phyloP scores from a whole-genome alignment of 805 yeast genomes.

The Starmerella bombi region DNA sequence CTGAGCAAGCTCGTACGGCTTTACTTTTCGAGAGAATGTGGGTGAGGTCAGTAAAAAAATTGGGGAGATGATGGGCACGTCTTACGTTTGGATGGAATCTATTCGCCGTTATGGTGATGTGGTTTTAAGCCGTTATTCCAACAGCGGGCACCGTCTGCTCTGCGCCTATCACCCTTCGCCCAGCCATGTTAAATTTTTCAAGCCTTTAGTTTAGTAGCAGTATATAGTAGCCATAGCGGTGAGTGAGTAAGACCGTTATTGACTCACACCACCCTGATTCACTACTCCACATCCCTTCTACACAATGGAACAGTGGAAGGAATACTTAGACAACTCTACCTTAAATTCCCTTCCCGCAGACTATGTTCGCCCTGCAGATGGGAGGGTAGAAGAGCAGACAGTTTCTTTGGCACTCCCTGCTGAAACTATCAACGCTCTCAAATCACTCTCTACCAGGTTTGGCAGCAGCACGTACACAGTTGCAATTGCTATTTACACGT shows the following conservation, averaged over 20 bases:
- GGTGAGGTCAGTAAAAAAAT: not conserved
- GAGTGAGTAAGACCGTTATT: no score
- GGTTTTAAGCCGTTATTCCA: not conserved
- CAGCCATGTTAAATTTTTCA: no score
- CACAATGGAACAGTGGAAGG: conserved; percentile 14
- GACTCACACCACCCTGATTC: not conserved
- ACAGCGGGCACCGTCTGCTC: no score
- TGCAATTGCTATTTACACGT: conserved; percentile 54
- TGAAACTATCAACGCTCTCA: conserved; percentile 15
- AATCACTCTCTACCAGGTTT: conserved; percentile 15
- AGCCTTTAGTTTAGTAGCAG: no score
- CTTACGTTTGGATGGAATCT: not conserved
- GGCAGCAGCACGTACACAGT: conserved; percentile 34
- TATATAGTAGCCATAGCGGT: no score
- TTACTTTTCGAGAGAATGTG: not conserved
- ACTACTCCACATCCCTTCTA: not conserved
- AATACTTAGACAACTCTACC: conserved; percentile 38
- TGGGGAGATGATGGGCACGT: not conserved
- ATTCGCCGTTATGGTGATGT: not conserved
- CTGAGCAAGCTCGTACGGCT: not conserved
- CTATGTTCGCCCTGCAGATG: conserved; percentile 60
- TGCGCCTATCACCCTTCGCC: no score
- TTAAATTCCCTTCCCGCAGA: conserved; percentile 81
- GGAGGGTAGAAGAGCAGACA: conserved; percentile 52
- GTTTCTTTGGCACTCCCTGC: conserved; percentile 28